These are phyloP conservation scores for Nakazawaea ishiwadae DNA, from an alignment of 805 yeast genomes.

Conservation along the genomic window DNA sequence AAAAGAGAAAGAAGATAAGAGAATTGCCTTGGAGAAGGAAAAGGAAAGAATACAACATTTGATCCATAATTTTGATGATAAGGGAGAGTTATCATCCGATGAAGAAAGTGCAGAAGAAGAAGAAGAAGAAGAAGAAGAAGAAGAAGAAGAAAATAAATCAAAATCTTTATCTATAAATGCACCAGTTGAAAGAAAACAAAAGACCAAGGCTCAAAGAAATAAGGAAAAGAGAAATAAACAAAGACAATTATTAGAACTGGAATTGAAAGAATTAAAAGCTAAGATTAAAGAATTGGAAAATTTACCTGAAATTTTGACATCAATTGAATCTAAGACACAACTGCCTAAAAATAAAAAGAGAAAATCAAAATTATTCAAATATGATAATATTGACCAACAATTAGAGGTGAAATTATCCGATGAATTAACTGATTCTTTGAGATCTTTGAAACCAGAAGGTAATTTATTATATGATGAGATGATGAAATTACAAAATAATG, in stretches of 20 bases:
- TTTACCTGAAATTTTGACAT: conserved; percentile 39
- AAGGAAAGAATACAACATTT: conserved; percentile 59
- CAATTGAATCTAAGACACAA: conserved; percentile 11
- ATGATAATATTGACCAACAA: conserved; percentile 36
- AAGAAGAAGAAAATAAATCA: conserved; percentile 28
- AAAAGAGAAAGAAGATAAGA: conserved; percentile 59
- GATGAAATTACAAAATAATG: conserved; percentile 75
- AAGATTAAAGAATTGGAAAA: conserved; percentile 57
- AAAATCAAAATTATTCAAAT: conserved; percentile 36
- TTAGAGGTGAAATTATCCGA: conserved; percentile 80
- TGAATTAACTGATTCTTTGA: conserved; percentile 80
- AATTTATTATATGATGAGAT: conserved; percentile 77
- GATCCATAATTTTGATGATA: conserved; percentile 57
- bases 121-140: conserved; percentile 33
- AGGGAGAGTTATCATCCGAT: conserved; percentile 41
- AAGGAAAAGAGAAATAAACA: conserved; percentile 60
- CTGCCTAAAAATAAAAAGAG: conserved; percentile 25
- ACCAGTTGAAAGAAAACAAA: conserved; percentile 62
- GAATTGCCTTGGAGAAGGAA: conserved; percentile 57
- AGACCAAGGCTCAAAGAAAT: conserved; percentile 76
- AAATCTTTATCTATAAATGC: conserved; percentile 64
- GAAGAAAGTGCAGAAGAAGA: conserved; percentile 32
- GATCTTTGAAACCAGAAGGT: conserved; percentile 88
- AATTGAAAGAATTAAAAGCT: conserved; percentile 50
- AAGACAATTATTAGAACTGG: conserved; percentile 47